phyloP scores from a whole-genome alignment of 306 rosid genomes.

The Sophora flavescens region DNA sequence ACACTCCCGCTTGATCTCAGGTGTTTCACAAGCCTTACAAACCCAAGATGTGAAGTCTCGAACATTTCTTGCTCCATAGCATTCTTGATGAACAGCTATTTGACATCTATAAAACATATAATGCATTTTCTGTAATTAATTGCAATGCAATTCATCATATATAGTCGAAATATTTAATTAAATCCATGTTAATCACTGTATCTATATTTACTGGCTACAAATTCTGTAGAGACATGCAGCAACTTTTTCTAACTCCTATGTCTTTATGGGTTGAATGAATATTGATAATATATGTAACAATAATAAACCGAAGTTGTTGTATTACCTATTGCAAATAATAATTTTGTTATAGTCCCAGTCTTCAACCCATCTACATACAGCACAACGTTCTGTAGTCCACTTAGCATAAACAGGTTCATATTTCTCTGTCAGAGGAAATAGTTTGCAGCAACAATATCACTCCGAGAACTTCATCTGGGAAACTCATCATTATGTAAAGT shows the following conservation, averaged over 20 bases:
- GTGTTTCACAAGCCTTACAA: slow-evolving; percentile 97
- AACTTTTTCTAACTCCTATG: slow-evolving; percentile 14
- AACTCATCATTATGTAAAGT: slow-evolving; percentile 38
- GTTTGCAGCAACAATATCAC: slow-evolving; percentile 33
- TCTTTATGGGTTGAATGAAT: slow-evolving; percentile 35
- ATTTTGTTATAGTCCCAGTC: slow-evolving; percentile 99
- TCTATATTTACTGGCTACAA: slow-evolving; percentile 24
- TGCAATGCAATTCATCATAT: slow-evolving; percentile 25
- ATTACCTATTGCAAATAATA: slow-evolving; percentile 95
- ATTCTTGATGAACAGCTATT: slow-evolving; percentile 99
- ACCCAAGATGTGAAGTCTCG: slow-evolving; percentile 96
- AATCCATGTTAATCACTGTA: slow-evolving; percentile 7
- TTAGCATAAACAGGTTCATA: slow-evolving; percentile 92
- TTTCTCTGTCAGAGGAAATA: slow-evolving; percentile 69
- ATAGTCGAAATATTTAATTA: slow-evolving; percentile 4
- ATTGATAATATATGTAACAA: slow-evolving; percentile 18
- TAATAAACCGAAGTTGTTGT: slow-evolving; percentile 21
- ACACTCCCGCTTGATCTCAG: slow-evolving; percentile 88
- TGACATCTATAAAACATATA: slow-evolving; percentile 76
- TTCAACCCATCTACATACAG: slow-evolving; percentile 99
- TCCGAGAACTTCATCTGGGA: slow-evolving; percentile 38
- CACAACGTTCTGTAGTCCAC: slow-evolving; percentile 99
- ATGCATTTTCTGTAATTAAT: slow-evolving; percentile 30
- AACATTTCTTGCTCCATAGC: slow-evolving; percentile 98
- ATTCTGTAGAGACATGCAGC: slow-evolving; percentile 19